Conservation (phyloP, 305 asterid species). For the Fraxinus greggii region DNA sequence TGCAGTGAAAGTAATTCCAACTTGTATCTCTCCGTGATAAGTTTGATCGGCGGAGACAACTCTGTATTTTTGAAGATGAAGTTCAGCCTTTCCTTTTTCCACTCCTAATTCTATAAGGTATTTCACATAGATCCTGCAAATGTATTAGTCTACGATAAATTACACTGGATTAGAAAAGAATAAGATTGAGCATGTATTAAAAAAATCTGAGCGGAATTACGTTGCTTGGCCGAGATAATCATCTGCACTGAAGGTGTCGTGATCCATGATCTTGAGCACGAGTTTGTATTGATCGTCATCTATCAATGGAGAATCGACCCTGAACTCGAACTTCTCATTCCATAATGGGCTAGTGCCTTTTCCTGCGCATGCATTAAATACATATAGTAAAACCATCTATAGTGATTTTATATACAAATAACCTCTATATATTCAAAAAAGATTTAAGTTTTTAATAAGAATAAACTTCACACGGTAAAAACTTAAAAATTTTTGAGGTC, state of each 20-base stretch:
- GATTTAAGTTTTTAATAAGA: no score
- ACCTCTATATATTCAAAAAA: background rate
- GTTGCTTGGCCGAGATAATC: conserved; percentile 38
- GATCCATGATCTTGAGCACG: conserved; percentile 42
- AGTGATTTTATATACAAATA: no score
- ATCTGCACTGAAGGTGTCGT: conserved; percentile 37
- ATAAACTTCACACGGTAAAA: no score
- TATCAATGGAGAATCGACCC: conserved; percentile 34
- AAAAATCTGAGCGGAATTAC: conserved; percentile 10
- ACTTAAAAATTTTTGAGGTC: background rate
- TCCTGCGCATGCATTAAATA: conserved; percentile 36
- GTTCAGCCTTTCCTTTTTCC: conserved; percentile 38
- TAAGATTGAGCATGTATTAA: background rate
- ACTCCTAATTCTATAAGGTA: conserved; percentile 34
- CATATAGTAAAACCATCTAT: background rate
- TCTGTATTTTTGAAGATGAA: conserved; percentile 33
- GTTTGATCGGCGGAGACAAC: conserved; percentile 22
- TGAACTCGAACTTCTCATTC: conserved; percentile 63
- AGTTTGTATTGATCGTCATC: conserved; percentile 36
- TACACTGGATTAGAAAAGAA: background rate
- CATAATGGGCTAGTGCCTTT: conserved; percentile 53
- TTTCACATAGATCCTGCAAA: conserved; percentile 36
- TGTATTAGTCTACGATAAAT: background rate
- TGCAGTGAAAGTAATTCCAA: conserved; percentile 34
- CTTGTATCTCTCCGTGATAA: conserved; percentile 39